These are phyloP conservation scores for Crassisporium funariophilum DNA, from an alignment of 768 basidiomycete genomes.

Conservation along the genomic window DNA sequence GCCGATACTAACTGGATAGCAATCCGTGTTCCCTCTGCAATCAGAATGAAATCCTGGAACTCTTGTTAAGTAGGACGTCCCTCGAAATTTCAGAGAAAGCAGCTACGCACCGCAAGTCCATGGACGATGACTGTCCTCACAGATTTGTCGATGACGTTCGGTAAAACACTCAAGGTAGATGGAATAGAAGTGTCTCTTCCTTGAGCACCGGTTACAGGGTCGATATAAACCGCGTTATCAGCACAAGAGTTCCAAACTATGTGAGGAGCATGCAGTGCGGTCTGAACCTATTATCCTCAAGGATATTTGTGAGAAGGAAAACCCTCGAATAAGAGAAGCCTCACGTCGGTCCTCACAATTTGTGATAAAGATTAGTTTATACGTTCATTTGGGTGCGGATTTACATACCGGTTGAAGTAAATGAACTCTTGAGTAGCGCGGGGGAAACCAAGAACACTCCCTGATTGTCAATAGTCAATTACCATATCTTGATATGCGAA, in stretches of 20 bases:
- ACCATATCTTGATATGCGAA: background rate
- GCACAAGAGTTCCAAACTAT: constrained; percentile 61
- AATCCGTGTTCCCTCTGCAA: constrained; percentile 52
- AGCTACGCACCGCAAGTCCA: constrained; percentile 55
- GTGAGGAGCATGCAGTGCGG: constrained; percentile 66
- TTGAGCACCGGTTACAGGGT: constrained; percentile 36
- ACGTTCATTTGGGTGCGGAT: too few relatives aligned
- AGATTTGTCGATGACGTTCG: constrained; percentile 72
- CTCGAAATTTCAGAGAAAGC: constrained; percentile 8
- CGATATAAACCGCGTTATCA: constrained; percentile 51
- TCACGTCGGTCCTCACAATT: constrained; percentile 12
- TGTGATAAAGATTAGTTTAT: too few relatives aligned
- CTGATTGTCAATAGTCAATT: constrained; percentile 19
- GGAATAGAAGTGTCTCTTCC: constrained; percentile 58
- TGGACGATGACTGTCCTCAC: constrained; percentile 66
- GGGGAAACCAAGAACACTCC: constrained; percentile 73
- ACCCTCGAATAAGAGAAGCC: background rate
- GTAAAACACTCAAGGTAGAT: constrained; percentile 62
- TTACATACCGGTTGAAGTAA: constrained; percentile 51
- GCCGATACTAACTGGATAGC: constrained; percentile 43
- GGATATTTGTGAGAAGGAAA: constrained; percentile 39
- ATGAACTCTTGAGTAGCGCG: constrained; percentile 56
- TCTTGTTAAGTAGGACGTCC: background rate
- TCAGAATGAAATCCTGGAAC: constrained; percentile 40
- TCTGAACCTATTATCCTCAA: constrained; percentile 41